Evolutionary conservation across 352 stramenopile genomes (phyloP).

Genomic region (Thalassiosira mediterranea): DNA sequence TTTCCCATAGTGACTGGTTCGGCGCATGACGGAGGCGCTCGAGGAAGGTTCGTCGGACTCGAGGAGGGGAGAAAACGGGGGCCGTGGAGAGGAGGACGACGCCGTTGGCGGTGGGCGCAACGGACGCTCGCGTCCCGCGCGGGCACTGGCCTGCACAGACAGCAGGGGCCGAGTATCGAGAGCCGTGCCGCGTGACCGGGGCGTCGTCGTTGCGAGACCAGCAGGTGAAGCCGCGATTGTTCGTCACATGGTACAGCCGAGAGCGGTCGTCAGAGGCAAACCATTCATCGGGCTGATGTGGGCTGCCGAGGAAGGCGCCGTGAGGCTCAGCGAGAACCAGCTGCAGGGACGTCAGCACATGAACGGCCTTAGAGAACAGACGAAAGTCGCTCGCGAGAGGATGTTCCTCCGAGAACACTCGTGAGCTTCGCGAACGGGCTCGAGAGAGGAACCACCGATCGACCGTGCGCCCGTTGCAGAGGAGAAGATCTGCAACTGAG

Average conservation of each 20-base stretch:
- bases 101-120: background rate
- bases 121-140: no score
- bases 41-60: background rate
- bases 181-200: background rate
- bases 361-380: background rate
- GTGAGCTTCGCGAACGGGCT: background rate
- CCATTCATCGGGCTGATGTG: background rate
- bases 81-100: background rate
- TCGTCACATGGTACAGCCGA: background rate
- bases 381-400: conserved; percentile 1
- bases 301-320: background rate
- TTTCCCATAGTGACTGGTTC: conserved; percentile 12
- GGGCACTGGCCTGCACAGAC: background rate
- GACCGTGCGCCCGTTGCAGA: conserved; percentile 9
- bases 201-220: background rate
- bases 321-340: background rate
- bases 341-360: background rate
- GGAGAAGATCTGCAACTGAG: conserved; percentile 1
- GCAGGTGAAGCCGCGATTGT: background rate
- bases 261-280: background rate
- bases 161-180: background rate
- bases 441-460: conserved; percentile 3
- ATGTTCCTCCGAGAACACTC: conserved; percentile 8
- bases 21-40: background rate
- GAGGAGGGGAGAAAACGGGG: background rate